Evolutionary conservation across 495 filamentous ascomycete species (phyloP).

Genomic region (Lasiosphaeria ovina): DNA sequence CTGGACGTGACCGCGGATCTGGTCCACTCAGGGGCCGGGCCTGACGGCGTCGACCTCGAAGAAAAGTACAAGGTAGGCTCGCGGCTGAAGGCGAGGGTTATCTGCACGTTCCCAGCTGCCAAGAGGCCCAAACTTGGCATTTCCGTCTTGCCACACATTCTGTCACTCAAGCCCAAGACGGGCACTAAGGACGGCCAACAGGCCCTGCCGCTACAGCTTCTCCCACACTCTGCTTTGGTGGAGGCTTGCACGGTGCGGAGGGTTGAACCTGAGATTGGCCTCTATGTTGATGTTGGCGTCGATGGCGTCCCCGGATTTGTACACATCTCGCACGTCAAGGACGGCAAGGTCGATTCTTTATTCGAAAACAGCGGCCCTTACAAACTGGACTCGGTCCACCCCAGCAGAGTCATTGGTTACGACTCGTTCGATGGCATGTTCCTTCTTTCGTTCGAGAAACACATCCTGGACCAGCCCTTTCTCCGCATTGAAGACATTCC

Average conservation of each 20-base stretch:
- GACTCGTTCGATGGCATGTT: constrained; percentile 83
- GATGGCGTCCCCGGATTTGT: constrained; percentile 77
- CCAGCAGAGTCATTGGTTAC: constrained; percentile 79
- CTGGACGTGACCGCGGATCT: constrained; percentile 86
- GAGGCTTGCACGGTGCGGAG: constrained; percentile 72
- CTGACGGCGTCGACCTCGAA: constrained; percentile 59
- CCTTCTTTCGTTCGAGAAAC: constrained; percentile 78
- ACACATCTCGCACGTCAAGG: constrained; percentile 86
- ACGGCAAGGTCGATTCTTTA: constrained; percentile 79
- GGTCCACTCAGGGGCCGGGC: constrained; percentile 77
- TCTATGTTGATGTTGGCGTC: constrained; percentile 79
- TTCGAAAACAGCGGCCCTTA: constrained; percentile 72
- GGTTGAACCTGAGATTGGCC: constrained; percentile 71
- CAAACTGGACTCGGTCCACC: constrained; percentile 72
- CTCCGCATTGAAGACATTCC: constrained; percentile 84
- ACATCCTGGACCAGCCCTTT: constrained; percentile 81
- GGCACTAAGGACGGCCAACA: constrained; percentile 28
- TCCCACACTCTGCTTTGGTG: constrained; percentile 73
- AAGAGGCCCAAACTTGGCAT: constrained; percentile 81
- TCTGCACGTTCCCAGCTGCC: constrained; percentile 75
- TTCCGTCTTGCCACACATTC: constrained; percentile 79
- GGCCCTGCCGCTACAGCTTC: constrained; percentile 46
- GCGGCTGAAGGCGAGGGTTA: constrained; percentile 81
- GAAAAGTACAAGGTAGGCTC: constrained; percentile 74
- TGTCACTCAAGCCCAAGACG: constrained; percentile 58